Evolutionary conservation across 83 land plant species (phyloP).

Genomic region (Isoetes engelmannii): DNA sequence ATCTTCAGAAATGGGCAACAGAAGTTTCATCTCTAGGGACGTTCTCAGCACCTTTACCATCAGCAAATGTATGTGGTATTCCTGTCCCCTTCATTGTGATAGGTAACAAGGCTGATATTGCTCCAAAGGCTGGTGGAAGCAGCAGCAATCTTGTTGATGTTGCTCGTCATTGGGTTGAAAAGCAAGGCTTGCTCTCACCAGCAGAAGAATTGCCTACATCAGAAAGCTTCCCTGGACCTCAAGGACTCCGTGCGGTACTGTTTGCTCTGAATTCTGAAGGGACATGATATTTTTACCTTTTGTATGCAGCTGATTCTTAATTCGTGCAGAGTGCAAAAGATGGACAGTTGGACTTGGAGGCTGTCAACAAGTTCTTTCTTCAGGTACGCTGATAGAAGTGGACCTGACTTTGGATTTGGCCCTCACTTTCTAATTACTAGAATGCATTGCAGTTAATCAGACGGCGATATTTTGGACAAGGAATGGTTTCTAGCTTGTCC

Average conservation of each 20-base stretch:
- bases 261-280: not conserved
- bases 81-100: conserved; percentile 83
- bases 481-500: conserved; percentile 25
- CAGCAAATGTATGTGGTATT: conserved; percentile 62
- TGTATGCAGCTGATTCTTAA: not conserved
- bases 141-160: conserved; percentile 89
- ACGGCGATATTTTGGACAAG: conserved; percentile 74
- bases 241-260: conserved; percentile 60
- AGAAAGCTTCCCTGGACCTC: conserved; percentile 63
- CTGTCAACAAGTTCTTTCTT: conserved; percentile 58
- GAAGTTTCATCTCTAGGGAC: conserved; percentile 66
- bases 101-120: conserved; percentile 79
- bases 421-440: not conserved
- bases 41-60: conserved; percentile 66
- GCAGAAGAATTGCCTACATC: conserved; percentile 75
- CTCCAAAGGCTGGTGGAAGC: conserved; percentile 69
- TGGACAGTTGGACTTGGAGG: conserved; percentile 71
- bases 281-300: not conserved
- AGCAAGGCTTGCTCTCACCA: conserved; percentile 77
- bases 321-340: conserved; percentile 63
- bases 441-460: conserved; percentile 45
- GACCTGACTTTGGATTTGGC: not conserved
- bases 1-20: conserved; percentile 73
- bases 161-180: conserved; percentile 93
- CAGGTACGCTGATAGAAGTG: conserved; percentile 35